Evolutionary conservation across 495 filamentous ascomycete genomes (phyloP).

Genomic region (Penicillium arizonense): DNA sequence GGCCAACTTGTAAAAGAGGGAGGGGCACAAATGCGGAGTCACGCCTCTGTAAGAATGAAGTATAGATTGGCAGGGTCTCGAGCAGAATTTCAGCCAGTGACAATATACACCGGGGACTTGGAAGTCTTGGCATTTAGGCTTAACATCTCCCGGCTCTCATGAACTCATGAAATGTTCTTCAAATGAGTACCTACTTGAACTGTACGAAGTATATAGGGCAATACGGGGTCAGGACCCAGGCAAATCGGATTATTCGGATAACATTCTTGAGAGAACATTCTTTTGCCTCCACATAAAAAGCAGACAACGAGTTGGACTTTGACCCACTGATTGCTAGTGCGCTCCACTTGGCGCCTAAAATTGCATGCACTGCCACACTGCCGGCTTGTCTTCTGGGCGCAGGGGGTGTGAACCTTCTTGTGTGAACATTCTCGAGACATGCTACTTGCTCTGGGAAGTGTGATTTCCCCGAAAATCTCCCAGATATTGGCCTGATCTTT

Average conservation of each 20-base stretch:
- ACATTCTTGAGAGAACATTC: conserved; percentile 24
- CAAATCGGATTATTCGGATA: conserved; percentile 14
- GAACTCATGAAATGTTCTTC: background rate
- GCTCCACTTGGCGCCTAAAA: conserved; percentile 27
- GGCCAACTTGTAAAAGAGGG: background rate
- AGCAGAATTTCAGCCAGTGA: conserved; percentile 10
- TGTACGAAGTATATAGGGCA: background rate
- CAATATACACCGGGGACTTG: conserved; percentile 16
- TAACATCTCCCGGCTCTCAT: conserved; percentile 17
- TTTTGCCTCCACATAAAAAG: conserved; percentile 23
- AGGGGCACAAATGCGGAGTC: conserved; percentile 7
- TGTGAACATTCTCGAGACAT: background rate
- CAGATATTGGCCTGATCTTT: background rate
- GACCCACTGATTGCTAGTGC: conserved; percentile 30
- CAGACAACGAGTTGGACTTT: conserved; percentile 14
- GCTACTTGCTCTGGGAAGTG: background rate
- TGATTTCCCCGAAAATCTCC: background rate
- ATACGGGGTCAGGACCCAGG: background rate
- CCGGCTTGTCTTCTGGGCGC: conserved; percentile 33
- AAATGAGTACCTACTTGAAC: too few relatives aligned
- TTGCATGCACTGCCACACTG: conserved; percentile 50
- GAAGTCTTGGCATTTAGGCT: conserved; percentile 26
- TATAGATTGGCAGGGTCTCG: conserved; percentile 11
- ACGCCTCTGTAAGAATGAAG: conserved; percentile 2
- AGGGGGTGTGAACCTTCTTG: conserved; percentile 5